Conservation (phyloP, 2,329 filamentous ascomycete genomes). For the Diaporthe destruens region DNA sequence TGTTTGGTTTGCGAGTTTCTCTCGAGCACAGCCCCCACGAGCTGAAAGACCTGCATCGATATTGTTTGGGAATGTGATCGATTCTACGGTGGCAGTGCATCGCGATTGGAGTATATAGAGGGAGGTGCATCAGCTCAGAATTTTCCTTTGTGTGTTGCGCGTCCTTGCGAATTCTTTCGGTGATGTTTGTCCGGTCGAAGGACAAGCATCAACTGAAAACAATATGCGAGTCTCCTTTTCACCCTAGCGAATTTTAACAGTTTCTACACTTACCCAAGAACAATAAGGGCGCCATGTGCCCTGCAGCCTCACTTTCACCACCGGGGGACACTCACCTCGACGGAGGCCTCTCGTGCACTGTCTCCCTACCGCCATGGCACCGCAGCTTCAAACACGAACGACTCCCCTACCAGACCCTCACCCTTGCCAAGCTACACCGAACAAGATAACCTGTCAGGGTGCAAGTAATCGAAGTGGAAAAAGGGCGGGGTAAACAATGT, state of each 20-base stretch:
- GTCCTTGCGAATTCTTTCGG: neutral
- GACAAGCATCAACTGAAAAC: neutral
- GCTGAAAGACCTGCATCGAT: slow-evolving; percentile 8
- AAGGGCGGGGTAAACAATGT: slow-evolving; percentile 6
- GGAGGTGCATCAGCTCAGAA: neutral
- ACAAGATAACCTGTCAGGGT: neutral
- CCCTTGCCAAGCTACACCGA: slow-evolving; percentile 17
- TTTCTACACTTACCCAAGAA: neutral
- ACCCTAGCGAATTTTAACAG: neutral
- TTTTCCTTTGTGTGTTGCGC: neutral
- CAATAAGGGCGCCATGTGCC: neutral
- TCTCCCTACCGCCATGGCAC: slow-evolving; percentile 23
- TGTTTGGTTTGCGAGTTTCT: neutral
- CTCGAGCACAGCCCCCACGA: neutral
- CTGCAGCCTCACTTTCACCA: slow-evolving; percentile 9
- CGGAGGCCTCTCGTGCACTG: slow-evolving; percentile 14
- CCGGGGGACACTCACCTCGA: neutral
- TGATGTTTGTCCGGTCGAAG: neutral
- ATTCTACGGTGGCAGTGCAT: slow-evolving; percentile 14
- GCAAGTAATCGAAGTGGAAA: neutral
- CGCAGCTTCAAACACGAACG: slow-evolving; percentile 1
- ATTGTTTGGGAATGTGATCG: neutral
- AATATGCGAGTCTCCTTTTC: neutral
- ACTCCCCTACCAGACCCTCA: neutral
- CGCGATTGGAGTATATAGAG: slow-evolving; percentile 22